Base-by-base conservation (phyloP, 768 basidiomycete genomes). In the Omphalotus guepiniiformis region DNA sequence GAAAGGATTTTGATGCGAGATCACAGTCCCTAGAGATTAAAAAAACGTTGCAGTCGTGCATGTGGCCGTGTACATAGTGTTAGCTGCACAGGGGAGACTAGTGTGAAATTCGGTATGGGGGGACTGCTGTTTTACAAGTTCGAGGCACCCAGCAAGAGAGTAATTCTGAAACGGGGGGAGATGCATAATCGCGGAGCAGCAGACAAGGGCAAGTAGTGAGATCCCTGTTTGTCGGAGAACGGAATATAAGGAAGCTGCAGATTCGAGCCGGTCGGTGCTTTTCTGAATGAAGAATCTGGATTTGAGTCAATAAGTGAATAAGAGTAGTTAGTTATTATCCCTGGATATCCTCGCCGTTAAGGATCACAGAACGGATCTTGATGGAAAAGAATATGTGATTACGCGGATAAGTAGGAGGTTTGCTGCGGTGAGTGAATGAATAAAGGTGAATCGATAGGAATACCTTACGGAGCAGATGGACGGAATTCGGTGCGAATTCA, bases 1-100 rank as follows among this genome's bases (percentile, higher is more conserved):
- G n/a, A n/a, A n/a, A n/a, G n/a, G n/a, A n/a, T n/a, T n/a, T n/a
- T n/a, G n/a, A n/a, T n/a, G n/a, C n/a, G n/a, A n/a, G n/a, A n/a
- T n/a, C n/a, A n/a, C n/a, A n/a, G n/a, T n/a, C n/a, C n/a, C n/a
- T 48, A 47, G 60, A 65, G 60, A 75, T 76, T 67, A 75, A 75
- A 72, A 65, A 61, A 71, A 73, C 73, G 75, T 70, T 73, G 72
- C 65, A 63, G 44, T 51, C 44, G 58, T 26, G 35, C 45, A 22
- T 36, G 45, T 34, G 45, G 36, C 35, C 42, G 42, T 25, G 22
- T 27, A n/a, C n/a, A n/a, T n/a, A n/a, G n/a, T n/a, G n/a, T n/a
- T n/a, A n/a, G n/a, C n/a, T n/a, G n/a, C n/a, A n/a, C n/a, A n/a
- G n/a, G n/a, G n/a, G 46, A 38, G 19, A 25, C 30, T 37, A 21